phyloP scores from a whole-genome alignment of 768 basidiomycete species.

The Strobilomyces echinocephalus region DNA sequence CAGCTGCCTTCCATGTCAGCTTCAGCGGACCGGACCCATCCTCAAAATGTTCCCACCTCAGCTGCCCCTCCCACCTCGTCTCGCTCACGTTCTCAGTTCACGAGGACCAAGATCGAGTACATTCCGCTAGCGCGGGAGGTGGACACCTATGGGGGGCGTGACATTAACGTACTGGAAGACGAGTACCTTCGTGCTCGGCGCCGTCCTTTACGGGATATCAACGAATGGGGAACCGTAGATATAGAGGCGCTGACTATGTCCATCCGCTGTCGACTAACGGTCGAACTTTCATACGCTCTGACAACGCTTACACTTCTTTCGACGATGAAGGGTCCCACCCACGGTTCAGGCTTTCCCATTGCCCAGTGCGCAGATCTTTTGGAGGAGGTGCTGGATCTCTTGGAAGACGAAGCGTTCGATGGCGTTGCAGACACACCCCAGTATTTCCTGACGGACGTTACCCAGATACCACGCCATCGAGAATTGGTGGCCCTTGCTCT shows the following conservation, averaged over 20 bases:
- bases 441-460: conserved; percentile 25
- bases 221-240: conserved; percentile 86
- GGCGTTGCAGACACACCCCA: conserved; percentile 34
- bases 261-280: conserved; percentile 75
- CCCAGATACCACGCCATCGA: conserved; percentile 55
- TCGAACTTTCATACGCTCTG: conserved; percentile 86
- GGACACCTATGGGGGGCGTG: conserved; percentile 76
- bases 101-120: conserved; percentile 84
- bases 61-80: conserved; percentile 29
- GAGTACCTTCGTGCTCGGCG: conserved; percentile 51
- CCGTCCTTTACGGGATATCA: conserved; percentile 63
- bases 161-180: conserved; percentile 60
- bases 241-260: conserved; percentile 94
- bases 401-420: conserved; percentile 78
- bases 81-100: conserved; percentile 45
- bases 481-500: conserved; percentile 56
- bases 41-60: conserved; percentile 25
- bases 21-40: conserved; percentile 14
- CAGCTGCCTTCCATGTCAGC: conserved; percentile 19
- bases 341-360: conserved; percentile 63
- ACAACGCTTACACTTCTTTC: conserved; percentile 82
- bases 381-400: conserved; percentile 80
- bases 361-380: conserved; percentile 73
- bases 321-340: conserved; percentile 64
- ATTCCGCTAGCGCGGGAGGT: conserved; percentile 73